A percentile compares a stretch with the other conserved stretches of the same genome.
Evolutionary conservation across 768 basidiomycete species (phyloP).

Genomic region (Podaxis carcinomalis): DNA sequence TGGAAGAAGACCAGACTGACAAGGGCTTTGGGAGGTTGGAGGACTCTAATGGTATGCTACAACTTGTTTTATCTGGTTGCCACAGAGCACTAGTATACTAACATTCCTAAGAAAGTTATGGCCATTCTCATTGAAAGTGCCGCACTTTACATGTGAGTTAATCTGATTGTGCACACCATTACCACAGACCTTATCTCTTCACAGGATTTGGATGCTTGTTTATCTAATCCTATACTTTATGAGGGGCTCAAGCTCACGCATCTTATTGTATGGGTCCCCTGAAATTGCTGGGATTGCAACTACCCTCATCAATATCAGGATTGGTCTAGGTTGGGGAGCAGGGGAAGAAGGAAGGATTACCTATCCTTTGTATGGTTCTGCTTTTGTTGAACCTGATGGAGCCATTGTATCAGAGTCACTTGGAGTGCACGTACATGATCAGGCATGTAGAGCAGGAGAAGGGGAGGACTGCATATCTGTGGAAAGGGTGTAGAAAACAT

Average conservation of each 20-base stretch:
- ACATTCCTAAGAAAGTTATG: neutral
- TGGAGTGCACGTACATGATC: too few relatives aligned
- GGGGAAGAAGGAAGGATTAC: neutral
- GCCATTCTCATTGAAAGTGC: conserved; percentile 14
- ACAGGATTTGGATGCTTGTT: neutral
- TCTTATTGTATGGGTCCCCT: neutral
- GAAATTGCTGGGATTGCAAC: neutral
- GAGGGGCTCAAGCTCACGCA: neutral
- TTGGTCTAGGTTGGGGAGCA: neutral
- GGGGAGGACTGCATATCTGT: too few relatives aligned
- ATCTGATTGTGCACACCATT: neutral
- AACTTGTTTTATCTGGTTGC: neutral
- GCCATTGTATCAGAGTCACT: neutral
- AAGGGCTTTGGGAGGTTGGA: neutral
- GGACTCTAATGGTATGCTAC: neutral
- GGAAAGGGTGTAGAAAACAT: too few relatives aligned
- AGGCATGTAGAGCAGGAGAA: too few relatives aligned
- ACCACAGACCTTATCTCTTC: neutral
- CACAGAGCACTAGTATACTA: neutral
- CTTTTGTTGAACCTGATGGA: neutral
- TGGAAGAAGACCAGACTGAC: neutral
- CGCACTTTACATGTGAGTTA: conserved; percentile 12
- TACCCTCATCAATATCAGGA: neutral
- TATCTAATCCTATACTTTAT: neutral
- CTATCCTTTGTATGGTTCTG: neutral